phyloP scores from a whole-genome alignment of 2,329 filamentous ascomycete genomes.

The Botrytis sinoallii region DNA sequence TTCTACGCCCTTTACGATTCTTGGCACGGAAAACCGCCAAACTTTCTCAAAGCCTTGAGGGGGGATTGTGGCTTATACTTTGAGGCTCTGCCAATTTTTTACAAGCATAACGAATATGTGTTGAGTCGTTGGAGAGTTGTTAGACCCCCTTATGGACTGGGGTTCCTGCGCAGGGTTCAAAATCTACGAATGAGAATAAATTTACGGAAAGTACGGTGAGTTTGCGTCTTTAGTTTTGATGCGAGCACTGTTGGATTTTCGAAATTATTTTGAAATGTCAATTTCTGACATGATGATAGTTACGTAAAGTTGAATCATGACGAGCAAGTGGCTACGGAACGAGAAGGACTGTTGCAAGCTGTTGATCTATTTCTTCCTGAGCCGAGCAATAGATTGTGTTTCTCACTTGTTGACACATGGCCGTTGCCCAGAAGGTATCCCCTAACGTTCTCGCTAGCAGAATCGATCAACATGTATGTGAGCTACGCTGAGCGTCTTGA shows the following conservation, averaged over 20 bases:
- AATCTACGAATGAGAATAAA: background rate
- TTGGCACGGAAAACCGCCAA: background rate
- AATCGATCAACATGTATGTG: background rate
- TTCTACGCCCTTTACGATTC: background rate
- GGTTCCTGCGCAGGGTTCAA: background rate
- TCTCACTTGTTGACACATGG: background rate
- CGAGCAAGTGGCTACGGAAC: too few relatives aligned
- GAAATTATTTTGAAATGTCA: background rate
- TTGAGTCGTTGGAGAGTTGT: background rate
- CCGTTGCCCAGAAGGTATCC: background rate
- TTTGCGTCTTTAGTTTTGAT: background rate
- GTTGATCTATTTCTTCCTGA: background rate
- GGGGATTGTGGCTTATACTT: background rate
- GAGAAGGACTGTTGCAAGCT: rapidly evolving
- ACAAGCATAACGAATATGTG: background rate
- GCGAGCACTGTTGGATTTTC: background rate
- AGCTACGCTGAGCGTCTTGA: background rate
- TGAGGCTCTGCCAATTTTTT: background rate
- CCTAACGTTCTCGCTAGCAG: rapidly evolving
- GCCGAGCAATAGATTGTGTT: background rate
- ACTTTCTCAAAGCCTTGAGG: background rate
- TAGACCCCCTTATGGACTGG: background rate
- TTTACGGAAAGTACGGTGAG: background rate
- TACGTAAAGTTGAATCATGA: too few relatives aligned
- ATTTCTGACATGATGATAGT: background rate